phyloP scores from a whole-genome alignment of 1,139 yeast genomes.

The Yamadazyma membranifaciens region DNA sequence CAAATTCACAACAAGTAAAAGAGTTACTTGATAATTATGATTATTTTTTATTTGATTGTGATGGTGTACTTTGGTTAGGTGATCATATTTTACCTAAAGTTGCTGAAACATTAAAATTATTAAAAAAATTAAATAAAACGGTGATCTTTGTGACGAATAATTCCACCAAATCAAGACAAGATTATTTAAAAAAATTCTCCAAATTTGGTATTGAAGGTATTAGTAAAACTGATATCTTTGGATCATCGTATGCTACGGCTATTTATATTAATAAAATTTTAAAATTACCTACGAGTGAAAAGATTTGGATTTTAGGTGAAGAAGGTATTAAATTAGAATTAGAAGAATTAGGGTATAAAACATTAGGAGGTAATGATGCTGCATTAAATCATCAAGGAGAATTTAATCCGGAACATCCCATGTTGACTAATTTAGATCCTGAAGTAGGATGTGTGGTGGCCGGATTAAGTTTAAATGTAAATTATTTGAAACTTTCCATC shows the following conservation, averaged over 20 bases:
- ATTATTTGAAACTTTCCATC: conserved; percentile 76
- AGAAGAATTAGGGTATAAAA: conserved; percentile 39
- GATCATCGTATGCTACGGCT: conserved; percentile 90
- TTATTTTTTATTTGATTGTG: conserved; percentile 46
- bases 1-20: conserved; percentile 17
- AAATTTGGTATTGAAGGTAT: conserved; percentile 68
- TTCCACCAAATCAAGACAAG: conserved; percentile 82
- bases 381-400: conserved; percentile 26
- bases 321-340: conserved; percentile 45
- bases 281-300: conserved; percentile 60
- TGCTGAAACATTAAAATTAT: conserved; percentile 36
- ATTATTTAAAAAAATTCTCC: conserved; percentile 72
- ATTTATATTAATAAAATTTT: conserved; percentile 77
- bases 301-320: conserved; percentile 50
- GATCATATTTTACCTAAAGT: conserved; percentile 44
- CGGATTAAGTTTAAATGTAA: conserved; percentile 75
- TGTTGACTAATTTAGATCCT: conserved; percentile 54
- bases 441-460: conserved; percentile 85
- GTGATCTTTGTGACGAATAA: conserved; percentile 91
- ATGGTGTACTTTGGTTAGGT: conserved; percentile 51
- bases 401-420: conserved; percentile 34
- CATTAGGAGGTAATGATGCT: conserved; percentile 44
- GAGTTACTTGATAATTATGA: conserved; percentile 32
- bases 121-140: conserved; percentile 48
- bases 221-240: conserved; percentile 74